These are phyloP conservation scores for Arthrobotrys iridis DNA, from an alignment of 2,329 filamentous ascomycete species.

Conservation along the genomic window DNA sequence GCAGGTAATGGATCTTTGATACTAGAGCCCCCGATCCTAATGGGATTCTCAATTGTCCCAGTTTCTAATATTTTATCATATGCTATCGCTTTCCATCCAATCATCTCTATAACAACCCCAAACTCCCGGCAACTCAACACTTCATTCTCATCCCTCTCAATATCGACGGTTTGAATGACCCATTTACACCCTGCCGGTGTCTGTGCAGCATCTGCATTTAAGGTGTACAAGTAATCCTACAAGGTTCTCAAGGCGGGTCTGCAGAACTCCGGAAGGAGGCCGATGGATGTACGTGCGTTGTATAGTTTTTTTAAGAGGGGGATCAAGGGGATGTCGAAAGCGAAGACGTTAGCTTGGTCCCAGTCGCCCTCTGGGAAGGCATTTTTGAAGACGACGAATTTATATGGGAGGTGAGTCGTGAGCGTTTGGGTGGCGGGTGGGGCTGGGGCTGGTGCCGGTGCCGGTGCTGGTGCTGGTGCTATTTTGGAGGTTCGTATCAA, in stretches of 20 bases:
- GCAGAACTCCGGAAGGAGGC: constrained; percentile 21
- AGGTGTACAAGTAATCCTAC: neutral
- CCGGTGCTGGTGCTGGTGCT: neutral
- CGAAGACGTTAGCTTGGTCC: constrained; percentile 1
- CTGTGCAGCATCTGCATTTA: neutral
- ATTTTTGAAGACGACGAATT: constrained; percentile 39
- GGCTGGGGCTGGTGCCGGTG: too few relatives aligned
- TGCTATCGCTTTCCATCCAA: neutral
- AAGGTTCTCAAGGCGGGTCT: neutral
- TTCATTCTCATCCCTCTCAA: neutral
- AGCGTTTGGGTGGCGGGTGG: neutral
- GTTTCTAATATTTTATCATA: too few relatives aligned
- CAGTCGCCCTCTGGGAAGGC: neutral
- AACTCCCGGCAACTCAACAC: constrained; percentile 13
- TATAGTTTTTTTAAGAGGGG: neutral
- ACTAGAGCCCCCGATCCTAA: too few relatives aligned
- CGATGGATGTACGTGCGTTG: neutral
- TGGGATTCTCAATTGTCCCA: too few relatives aligned
- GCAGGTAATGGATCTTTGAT: too few relatives aligned
- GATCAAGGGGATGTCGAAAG: constrained; percentile 5
- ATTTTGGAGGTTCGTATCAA: neutral
- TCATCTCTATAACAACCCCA: constrained; percentile 1
- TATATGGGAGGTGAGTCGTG: constrained; percentile 2
- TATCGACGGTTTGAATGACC: constrained; percentile 2
- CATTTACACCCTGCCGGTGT: neutral